Evolutionary conservation across 306 rosid species (phyloP), one percentile per base, ranked within the genome.

Genomic region (Astragalus glycyphyllos): DNA sequence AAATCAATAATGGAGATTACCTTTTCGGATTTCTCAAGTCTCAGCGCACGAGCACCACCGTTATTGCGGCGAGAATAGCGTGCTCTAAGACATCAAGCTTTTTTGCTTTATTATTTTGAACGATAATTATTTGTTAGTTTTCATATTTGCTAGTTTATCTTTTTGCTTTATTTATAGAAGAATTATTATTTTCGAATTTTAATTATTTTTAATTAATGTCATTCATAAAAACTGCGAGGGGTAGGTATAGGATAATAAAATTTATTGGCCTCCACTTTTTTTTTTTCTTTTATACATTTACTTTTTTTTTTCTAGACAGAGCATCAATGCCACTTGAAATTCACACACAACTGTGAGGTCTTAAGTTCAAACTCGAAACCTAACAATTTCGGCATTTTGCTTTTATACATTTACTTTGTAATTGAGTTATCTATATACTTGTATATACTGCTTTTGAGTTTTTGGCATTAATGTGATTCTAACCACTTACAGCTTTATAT

Each of bases 61-160:
- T 75, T 81, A 80, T 85, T 83, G 86, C 90, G 94, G 98, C 94
- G 86, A 77, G 69, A 77, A 83, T 84, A 85, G 91, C 86, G 86
- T 82, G 81, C 34, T 37, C 49, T 6, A 14, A 48, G 61, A 77
- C 66, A 66, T 37, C 59, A 55, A 11, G 38, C 44, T 34, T 63
- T 8, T 13, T 53, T n/a, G 31, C 47, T 54, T 26, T 26, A 26
- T 26, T 26, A 26, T 23, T 23, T 23, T 23, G 29, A 23, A 23
- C 29, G 2, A 23, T 23, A n/a, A n/a, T n/a, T n/a, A n/a, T n/a
- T n/a, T n/a, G n/a, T n/a, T n/a, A n/a, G n/a, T n/a, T n/a, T n/a
- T n/a, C n/a, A n/a, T n/a, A n/a, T n/a, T n/a, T n/a, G n/a, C n/a
- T n/a, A n/a, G n/a, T 23, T 23, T 2, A 23, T 23, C 2, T 1